Base-by-base conservation (phyloP, 192 early-diverging fungal genomes). In the Umbelopsis sp. region DNA sequence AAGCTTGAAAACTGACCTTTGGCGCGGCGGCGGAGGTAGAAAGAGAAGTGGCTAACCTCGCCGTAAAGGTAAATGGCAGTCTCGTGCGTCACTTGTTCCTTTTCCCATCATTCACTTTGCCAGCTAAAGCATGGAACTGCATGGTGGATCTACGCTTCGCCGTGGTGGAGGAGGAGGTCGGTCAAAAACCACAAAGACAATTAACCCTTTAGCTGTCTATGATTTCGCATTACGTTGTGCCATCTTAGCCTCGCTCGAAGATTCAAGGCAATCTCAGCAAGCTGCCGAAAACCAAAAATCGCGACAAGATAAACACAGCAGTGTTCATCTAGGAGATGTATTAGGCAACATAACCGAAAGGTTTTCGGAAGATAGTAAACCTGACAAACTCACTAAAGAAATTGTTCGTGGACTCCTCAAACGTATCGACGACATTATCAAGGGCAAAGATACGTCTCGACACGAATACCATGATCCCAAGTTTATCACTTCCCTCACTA, bases 401-500 rank as follows among this genome's bases (percentile, higher is more conserved):
- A 68, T 86, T 6, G 74, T 83, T 5, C 77, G 80, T 45, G 82
- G 70, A 0, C 52, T 88, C 11, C 29, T 77, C 26, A 29, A 50
- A 56, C 72, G 80, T 45, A 68, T 88, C 17, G 81, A 84, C 41
- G 74, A 83, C 43, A 84, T 88, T 54, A 70, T 74, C n/a, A 74
- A 78, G 14, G 82, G 82, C 10, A 76, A 70, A 38, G 85, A 85
- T 65, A 68, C 32, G 16, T 52, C 65, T 20, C 83, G 78, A 36
- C 80, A 77, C 38, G 69, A 56, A 54, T 88, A 83, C 74, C 68
- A 73, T 24, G 85, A 88, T 70, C 77, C 71, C 20, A 71, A 82
- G 11, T 80, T 88, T 22, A 67, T 76, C 10, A 70, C 71, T 24
- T 74, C 79, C 0, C 69, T 85, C 4, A 44, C 38, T 1, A 50